Conservation (phyloP, 2,329 filamentous ascomycete species). For the Aspergillus hortae region DNA sequence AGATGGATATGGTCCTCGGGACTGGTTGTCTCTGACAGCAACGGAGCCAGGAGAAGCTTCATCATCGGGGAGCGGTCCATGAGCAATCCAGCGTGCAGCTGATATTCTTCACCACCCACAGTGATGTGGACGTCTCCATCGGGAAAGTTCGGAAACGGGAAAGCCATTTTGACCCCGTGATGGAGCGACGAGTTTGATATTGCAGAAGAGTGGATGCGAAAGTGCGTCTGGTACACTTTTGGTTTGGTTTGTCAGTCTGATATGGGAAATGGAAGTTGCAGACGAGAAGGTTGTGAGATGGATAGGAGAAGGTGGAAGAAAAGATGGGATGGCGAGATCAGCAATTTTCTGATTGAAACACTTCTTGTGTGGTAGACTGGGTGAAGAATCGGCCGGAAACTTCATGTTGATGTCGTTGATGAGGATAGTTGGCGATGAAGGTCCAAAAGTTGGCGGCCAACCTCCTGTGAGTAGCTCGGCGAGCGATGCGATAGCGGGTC, state of each 20-base stretch:
- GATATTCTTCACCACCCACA: conserved; percentile 35
- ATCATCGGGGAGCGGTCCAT: conserved; percentile 4
- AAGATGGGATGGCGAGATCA: not conserved
- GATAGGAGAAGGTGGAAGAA: not conserved
- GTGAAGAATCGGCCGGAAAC: too few relatives aligned
- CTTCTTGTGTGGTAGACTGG: not conserved
- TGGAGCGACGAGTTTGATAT: not conserved
- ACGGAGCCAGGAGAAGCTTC: not conserved
- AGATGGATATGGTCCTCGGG: not conserved
- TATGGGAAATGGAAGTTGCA: too few relatives aligned
- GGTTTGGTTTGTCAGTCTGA: too few relatives aligned
- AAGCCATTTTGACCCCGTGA: not conserved
- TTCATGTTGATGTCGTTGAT: too few relatives aligned
- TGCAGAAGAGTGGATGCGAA: not conserved
- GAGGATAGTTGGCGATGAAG: not conserved
- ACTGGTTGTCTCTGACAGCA: not conserved
- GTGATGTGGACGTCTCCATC: conserved; percentile 40
- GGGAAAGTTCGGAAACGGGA: conserved; percentile 32
- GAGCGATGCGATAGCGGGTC: not conserved
- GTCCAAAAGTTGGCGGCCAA: not conserved
- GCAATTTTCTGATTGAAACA: not conserved
- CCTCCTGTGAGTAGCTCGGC: not conserved
- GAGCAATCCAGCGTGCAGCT: conserved; percentile 32
- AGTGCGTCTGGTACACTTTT: too few relatives aligned
- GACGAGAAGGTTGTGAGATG: not conserved